Evolutionary conservation across 768 basidiomycete genomes (phyloP).

Genomic region (Lentinula edodes): DNA sequence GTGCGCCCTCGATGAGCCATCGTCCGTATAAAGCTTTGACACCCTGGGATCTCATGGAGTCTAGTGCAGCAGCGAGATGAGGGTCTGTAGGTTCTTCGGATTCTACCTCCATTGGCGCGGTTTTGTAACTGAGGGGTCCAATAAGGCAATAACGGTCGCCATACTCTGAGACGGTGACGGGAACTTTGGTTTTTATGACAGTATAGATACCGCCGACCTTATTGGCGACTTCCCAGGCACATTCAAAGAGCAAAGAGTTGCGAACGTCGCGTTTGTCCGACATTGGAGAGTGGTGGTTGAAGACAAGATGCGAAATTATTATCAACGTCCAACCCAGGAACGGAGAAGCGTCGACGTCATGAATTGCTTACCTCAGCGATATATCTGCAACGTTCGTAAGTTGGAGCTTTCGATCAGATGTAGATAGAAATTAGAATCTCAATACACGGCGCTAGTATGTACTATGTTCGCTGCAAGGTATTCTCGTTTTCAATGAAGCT

Average conservation of each 20-base stretch:
- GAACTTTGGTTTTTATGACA: constrained; percentile 99
- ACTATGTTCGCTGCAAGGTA: too few relatives aligned
- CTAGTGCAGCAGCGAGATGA: constrained; percentile 67
- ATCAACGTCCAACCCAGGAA: too few relatives aligned
- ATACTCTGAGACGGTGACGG: constrained; percentile 94
- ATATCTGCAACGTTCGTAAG: not conserved
- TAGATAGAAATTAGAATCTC: too few relatives aligned
- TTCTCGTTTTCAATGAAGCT: too few relatives aligned
- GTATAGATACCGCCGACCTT: constrained; percentile 99
- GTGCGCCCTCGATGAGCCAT: constrained; percentile 98
- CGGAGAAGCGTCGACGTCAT: constrained; percentile 1
- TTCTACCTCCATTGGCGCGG: constrained; percentile 99
- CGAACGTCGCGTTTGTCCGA: constrained; percentile 61
- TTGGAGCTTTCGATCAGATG: too few relatives aligned
- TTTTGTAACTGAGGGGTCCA: constrained; percentile 97
- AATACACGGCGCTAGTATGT: too few relatives aligned
- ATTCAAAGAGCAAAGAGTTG: constrained; percentile 84
- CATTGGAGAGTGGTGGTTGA: constrained; percentile 25
- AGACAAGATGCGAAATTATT: constrained; percentile 2
- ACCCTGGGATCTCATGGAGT: constrained; percentile 83
- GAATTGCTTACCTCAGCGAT: not conserved
- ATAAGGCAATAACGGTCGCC: constrained; percentile 94
- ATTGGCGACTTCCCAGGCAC: constrained; percentile 98
- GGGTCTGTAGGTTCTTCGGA: constrained; percentile 82
- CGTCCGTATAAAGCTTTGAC: constrained; percentile 94